Conservation (phyloP, 2,329 filamentous ascomycete species). For the Rutstroemia sp. region DNA sequence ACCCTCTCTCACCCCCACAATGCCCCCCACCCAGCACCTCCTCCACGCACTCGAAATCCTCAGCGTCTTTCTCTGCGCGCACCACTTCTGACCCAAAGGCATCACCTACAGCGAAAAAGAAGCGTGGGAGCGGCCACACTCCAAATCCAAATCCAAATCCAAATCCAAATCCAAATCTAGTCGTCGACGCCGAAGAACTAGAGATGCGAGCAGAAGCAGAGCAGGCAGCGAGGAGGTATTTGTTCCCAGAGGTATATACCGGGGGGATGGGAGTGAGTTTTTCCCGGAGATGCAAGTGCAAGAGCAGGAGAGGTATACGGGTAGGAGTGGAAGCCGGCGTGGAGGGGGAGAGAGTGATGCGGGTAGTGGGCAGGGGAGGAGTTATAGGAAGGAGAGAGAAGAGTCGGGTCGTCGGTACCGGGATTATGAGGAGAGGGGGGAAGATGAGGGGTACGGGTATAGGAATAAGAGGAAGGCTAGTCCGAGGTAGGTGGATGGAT, state of each 20-base stretch:
- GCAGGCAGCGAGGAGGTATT: neutral
- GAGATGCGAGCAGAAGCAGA: constrained; percentile 3
- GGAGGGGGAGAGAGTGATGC: neutral
- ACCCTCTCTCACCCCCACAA: neutral
- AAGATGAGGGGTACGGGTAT: neutral
- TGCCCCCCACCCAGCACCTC: neutral
- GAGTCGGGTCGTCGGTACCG: neutral
- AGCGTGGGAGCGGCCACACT: constrained; percentile 13
- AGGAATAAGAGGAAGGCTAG: neutral
- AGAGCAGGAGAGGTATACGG: neutral
- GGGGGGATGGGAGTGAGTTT: too few species aligned
- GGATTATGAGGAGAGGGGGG: neutral
- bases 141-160: neutral
- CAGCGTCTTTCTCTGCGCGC: constrained; percentile 19
- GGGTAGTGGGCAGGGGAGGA: neutral
- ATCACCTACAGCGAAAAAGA: constrained; percentile 22
- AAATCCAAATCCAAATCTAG: constrained; percentile 1
- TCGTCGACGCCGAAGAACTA: neutral
- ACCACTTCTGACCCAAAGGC: constrained; percentile 26
- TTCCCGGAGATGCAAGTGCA: neutral
- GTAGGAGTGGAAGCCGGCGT: neutral
- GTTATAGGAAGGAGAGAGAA: neutral
- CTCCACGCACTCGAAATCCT: constrained; percentile 13
- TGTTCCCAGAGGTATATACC: too few species aligned
- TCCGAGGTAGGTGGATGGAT: neutral